Conservation (phyloP, 1,284 basidiomycete genomes). For the Apiotrichum akiyoshidainum region DNA sequence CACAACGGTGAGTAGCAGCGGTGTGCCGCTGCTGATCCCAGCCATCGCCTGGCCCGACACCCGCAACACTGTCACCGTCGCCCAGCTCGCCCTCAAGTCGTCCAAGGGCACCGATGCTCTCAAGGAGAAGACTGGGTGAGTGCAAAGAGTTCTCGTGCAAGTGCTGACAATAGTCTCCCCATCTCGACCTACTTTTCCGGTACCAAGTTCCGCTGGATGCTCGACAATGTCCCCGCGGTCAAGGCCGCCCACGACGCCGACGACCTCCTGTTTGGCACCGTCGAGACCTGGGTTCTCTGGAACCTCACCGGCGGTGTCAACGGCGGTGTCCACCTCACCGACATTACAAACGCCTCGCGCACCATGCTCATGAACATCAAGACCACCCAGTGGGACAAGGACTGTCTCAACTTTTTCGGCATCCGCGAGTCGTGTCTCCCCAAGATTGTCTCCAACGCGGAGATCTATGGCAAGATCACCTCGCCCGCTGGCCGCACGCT, state of each 20-base stretch:
- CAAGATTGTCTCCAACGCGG: conserved; percentile 82
- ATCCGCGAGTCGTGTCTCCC: conserved; percentile 76
- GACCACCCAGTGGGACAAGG: conserved; percentile 77
- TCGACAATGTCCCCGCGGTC: conserved; percentile 81
- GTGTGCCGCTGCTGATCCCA: not conserved
- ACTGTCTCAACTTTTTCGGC: conserved; percentile 82
- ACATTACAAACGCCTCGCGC: conserved; percentile 95
- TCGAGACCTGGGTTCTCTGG: conserved; percentile 82
- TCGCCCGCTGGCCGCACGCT: conserved; percentile 49
- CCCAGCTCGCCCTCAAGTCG: conserved; percentile 13
- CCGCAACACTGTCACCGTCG: conserved; percentile 55
- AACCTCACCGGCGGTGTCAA: conserved; percentile 75
- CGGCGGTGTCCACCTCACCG: conserved; percentile 76
- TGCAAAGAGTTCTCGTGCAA: not conserved
- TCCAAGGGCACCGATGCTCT: conserved; percentile 11
- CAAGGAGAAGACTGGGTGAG: conserved; percentile 19
- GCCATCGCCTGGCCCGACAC: conserved; percentile 97
- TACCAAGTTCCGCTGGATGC: conserved; percentile 95
- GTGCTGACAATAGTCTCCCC: conserved; percentile 57
- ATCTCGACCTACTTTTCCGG: conserved; percentile 96
- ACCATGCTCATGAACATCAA: conserved; percentile 86
- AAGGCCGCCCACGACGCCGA: conserved; percentile 74
- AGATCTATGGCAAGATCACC: conserved; percentile 79
- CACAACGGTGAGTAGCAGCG: conserved; percentile 54
- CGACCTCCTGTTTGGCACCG: conserved; percentile 84